Base-by-base conservation (phyloP, 306 rosid species). In the Biancaea sappan region DNA sequence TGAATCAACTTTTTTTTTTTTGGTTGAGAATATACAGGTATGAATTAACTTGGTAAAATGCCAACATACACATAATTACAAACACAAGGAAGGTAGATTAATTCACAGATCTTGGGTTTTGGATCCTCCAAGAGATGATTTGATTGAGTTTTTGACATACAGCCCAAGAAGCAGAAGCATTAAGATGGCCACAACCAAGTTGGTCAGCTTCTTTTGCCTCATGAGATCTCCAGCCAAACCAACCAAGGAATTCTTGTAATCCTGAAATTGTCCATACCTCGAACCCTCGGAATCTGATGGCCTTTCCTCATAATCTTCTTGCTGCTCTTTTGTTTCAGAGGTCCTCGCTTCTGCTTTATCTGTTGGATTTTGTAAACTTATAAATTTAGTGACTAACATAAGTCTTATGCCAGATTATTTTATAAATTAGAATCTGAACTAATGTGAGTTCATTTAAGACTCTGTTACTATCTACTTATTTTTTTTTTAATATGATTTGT, bases 121-220 rank as follows among this genome's bases (percentile, higher is more conserved):
- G 31, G 75, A 73, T 29, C 75, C 80, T n/a, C 69, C 47, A 12
- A 77, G 24, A 26, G 29, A 4, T 9, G 74, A 70, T 29, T 35
- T 71, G 29, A 22, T 29, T 19, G 60, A 38, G 47, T 69, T 69
- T 31, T 60, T 83, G 21, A 65, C 40, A 47, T 71, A 76, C 0
- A 83, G 71, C 1, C 44, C 78, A 28, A 89, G 66, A 11, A 83
- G 71, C 8, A 74, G 15, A 51, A 75, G 50, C 31, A 82, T 4
- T 18, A 81, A 48, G 51, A 69, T 21, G 7, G 74, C 72, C 35
- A 84, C 51, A n/a, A 70, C 26, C 74, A 54, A 47, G 58, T 80
- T 88, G 0, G 67, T 21, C 73, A 4, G 10, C 28, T 24, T 75
- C 62, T 66, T 57, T 18, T 83, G 53, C 69, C 73, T 64, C 66